Percentiles rank a stretch among this genome's conserved stretches.
These are phyloP conservation scores for Corymbia citriodora DNA, from an alignment of 441 rosid genomes.

Conservation along the genomic window DNA sequence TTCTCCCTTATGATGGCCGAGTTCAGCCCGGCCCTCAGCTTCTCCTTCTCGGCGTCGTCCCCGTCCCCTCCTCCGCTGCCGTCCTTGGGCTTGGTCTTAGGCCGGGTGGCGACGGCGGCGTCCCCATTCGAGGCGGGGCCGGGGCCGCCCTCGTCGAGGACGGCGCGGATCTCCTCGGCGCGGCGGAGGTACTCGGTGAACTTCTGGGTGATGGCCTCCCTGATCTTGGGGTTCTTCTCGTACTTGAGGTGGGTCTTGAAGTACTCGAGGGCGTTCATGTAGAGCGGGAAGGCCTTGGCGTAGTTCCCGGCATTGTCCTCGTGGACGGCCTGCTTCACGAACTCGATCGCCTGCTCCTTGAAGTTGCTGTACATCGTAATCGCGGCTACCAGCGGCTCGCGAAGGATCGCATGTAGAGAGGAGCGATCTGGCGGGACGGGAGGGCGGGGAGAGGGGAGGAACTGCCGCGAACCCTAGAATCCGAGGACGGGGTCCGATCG, in stretches of 20 bases:
- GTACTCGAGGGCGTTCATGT: conserved; percentile 97
- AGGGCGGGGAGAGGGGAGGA: too few relatives aligned
- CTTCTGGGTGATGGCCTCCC: conserved; percentile 87
- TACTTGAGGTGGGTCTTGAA: conserved; percentile 97
- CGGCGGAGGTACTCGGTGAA: conserved; percentile 98
- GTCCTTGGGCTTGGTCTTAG: conserved; percentile 81
- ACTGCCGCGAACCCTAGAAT: background rate
- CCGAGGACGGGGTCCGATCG: background rate
- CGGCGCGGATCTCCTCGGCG: conserved; percentile 97
- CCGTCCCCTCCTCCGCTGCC: conserved; percentile 59
- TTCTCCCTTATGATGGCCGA: conserved; percentile 89
- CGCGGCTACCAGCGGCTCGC: background rate
- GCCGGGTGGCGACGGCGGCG: conserved; percentile 81
- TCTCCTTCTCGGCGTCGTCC: conserved; percentile 76
- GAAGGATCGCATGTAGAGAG: background rate
- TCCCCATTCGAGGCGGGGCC: conserved; percentile 84
- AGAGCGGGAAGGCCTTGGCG: conserved; percentile 85
- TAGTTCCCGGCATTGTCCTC: conserved; percentile 95
- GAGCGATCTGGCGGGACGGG: too few relatives aligned
- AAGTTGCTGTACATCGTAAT: conserved; percentile 92
- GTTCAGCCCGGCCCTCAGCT: conserved; percentile 73
- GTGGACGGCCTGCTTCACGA: conserved; percentile 88
- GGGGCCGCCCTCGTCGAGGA: conserved; percentile 87
- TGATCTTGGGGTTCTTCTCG: conserved; percentile 94
- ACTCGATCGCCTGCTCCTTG: conserved; percentile 98